These are phyloP conservation scores for Pythium graminicola DNA, from an alignment of 352 stramenopile species.

Conservation along the genomic window DNA sequence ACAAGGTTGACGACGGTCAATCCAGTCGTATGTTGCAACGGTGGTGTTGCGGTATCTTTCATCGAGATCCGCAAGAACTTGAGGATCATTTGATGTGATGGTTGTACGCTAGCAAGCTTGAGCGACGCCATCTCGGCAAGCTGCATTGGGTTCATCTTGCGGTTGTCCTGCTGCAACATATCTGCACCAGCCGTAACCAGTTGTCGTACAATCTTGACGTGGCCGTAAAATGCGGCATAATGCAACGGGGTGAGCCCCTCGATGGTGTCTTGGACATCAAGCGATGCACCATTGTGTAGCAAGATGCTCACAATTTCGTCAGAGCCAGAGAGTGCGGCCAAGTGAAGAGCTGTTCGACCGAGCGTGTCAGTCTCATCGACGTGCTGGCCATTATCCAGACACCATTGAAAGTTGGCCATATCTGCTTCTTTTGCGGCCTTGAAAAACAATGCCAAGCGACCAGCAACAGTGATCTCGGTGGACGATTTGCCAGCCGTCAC, in stretches of 20 bases:
- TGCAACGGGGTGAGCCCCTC: constrained; percentile 60
- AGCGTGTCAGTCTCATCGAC: constrained; percentile 61
- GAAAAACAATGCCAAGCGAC: constrained; percentile 59
- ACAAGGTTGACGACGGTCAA: constrained; percentile 63
- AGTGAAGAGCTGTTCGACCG: constrained; percentile 59
- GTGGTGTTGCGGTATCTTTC: constrained; percentile 62
- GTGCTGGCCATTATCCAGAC: constrained; percentile 47
- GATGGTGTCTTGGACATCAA: constrained; percentile 52
- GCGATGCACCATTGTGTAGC: constrained; percentile 56
- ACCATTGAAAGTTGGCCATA: constrained; percentile 44
- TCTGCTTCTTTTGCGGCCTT: constrained; percentile 43
- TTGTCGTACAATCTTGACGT: constrained; percentile 61
- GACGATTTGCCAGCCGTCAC: constrained; percentile 34
- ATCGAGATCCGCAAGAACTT: constrained; percentile 76
- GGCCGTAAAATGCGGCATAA: constrained; percentile 68
- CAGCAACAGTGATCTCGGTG: constrained; percentile 28
- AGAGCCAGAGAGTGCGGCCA: constrained; percentile 43
- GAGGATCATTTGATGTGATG: constrained; percentile 81
- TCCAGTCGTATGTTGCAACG: constrained; percentile 67
- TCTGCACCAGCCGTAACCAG: constrained; percentile 51
- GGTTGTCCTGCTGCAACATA: constrained; percentile 40
- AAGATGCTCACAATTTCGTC: constrained; percentile 57
- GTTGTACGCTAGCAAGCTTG: constrained; percentile 65
- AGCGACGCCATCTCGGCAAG: constrained; percentile 70
- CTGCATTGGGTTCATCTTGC: constrained; percentile 65